phyloP scores from a whole-genome alignment of 1,139 yeast genomes.

The Maudiozyma humilis region DNA sequence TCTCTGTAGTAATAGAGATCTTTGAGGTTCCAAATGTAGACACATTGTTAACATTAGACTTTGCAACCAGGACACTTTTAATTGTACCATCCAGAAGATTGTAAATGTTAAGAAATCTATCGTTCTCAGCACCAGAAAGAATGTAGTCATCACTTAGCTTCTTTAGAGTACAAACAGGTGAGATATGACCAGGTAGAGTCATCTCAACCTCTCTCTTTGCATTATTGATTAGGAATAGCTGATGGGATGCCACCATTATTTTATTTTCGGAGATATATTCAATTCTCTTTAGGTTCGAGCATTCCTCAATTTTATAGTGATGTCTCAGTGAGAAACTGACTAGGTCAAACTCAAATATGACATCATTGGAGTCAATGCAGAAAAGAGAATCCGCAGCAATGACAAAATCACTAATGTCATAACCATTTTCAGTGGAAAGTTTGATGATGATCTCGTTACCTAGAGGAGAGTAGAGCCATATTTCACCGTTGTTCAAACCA shows the following conservation, averaged over 20 bases:
- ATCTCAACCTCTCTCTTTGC: constrained; percentile 33
- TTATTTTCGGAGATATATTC: constrained; percentile 15
- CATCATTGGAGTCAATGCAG: constrained; percentile 58
- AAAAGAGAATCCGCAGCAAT: constrained; percentile 42
- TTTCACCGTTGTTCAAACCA: constrained; percentile 59
- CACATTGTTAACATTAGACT: constrained; percentile 45
- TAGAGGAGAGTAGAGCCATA: constrained; percentile 61
- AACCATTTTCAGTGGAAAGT: constrained; percentile 43
- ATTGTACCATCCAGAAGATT: constrained; percentile 33
- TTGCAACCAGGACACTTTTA: constrained; percentile 55
- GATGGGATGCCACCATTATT: constrained; percentile 56
- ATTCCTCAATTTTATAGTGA: constrained; percentile 37
- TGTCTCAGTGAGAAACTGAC: constrained; percentile 36
- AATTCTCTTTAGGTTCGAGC: constrained; percentile 21
- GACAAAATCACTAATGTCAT: constrained; percentile 48
- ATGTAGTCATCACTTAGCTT: constrained; percentile 39
- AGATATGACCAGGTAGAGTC: constrained; percentile 67
- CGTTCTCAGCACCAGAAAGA: constrained; percentile 64
- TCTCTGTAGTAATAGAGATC: constrained; percentile 55
- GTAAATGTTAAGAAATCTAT: constrained; percentile 69
- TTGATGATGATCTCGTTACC: constrained; percentile 48
- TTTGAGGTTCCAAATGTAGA: constrained; percentile 39
- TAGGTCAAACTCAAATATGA: constrained; percentile 57
- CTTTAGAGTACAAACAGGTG: constrained; percentile 46
- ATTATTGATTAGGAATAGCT: constrained; percentile 45